Percentiles rank a stretch among this genome's conserved stretches.
phyloP scores from a whole-genome alignment of 2,329 filamentous ascomycete species.

The Colletotrichum sp. region DNA sequence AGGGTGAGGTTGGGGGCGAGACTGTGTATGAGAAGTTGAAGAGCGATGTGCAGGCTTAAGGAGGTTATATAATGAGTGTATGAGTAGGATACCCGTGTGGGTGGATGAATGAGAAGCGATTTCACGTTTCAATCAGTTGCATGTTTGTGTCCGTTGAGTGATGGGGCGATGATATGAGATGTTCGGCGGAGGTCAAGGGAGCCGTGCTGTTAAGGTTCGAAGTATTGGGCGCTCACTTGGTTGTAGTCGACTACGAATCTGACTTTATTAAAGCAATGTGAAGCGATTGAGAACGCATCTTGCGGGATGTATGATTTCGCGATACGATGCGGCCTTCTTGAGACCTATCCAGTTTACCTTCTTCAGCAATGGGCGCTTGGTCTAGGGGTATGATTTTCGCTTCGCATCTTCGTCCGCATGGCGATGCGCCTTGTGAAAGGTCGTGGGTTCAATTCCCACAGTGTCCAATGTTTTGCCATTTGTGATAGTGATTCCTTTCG shows the following conservation, averaged over 20 bases:
- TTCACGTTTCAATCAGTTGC: not conserved
- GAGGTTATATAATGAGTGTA: not conserved
- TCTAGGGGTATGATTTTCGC: slow-evolving; percentile 23
- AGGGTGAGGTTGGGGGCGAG: slow-evolving; percentile 28
- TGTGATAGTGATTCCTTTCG: accelerated
- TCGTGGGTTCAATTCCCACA: slow-evolving; percentile 22
- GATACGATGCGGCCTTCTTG: accelerated
- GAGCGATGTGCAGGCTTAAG: slow-evolving; percentile 17
- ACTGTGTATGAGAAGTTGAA: slow-evolving; percentile 36
- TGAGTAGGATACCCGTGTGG: not conserved
- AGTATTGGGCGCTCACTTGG: too few relatives aligned
- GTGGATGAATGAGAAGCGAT: not conserved
- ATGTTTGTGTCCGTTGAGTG: too few relatives aligned
- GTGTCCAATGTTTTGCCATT: not conserved
- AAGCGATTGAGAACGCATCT: accelerated
- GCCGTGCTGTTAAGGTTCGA: too few relatives aligned
- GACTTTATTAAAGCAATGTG: accelerated
- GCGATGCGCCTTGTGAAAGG: not conserved
- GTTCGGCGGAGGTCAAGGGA: too few relatives aligned
- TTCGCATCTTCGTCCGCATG: not conserved
- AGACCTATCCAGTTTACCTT: too few relatives aligned
- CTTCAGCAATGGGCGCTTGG: slow-evolving; percentile 10
- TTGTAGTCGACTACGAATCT: not conserved
- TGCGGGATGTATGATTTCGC: not conserved
- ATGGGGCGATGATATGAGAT: too few relatives aligned